Evolutionary conservation across 306 rosid genomes (phyloP).

Genomic region (Hippophae rhamnoides): DNA sequence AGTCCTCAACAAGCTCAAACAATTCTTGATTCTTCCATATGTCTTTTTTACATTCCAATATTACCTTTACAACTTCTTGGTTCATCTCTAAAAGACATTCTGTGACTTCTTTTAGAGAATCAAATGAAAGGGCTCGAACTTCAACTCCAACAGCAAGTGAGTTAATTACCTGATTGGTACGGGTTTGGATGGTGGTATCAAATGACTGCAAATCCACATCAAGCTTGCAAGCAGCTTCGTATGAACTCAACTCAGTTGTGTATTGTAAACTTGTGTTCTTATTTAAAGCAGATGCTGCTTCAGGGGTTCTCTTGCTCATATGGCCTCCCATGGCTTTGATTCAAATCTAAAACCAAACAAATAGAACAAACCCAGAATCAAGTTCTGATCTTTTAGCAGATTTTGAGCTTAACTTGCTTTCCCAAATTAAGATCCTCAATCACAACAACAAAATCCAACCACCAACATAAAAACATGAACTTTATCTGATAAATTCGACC

Average conservation of each 20-base stretch:
- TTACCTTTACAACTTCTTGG: constrained; percentile 84
- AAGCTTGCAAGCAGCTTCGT: constrained; percentile 71
- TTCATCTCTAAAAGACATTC: constrained; percentile 88
- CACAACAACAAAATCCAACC: background rate
- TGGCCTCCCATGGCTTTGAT: constrained; percentile 61
- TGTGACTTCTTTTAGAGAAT: constrained; percentile 67
- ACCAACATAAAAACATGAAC: background rate
- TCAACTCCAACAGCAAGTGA: constrained; percentile 72
- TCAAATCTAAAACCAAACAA: constrained; percentile 17
- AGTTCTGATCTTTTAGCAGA: constrained; percentile 18
- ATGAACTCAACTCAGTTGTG: constrained; percentile 54
- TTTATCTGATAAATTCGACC: background rate
- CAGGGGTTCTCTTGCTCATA: constrained; percentile 58
- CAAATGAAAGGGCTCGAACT: constrained; percentile 76
- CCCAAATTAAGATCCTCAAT: background rate
- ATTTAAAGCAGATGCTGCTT: constrained; percentile 31
- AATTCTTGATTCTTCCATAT: constrained; percentile 83
- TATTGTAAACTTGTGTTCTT: constrained; percentile 34
- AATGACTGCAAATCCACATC: constrained; percentile 70
- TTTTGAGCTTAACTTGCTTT: background rate
- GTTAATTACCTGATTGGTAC: constrained; percentile 73
- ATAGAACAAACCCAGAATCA: constrained; percentile 21
- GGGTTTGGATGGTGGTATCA: constrained; percentile 55
- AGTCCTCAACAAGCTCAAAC: constrained; percentile 84
- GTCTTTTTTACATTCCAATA: constrained; percentile 86